Base-by-base conservation (phyloP, 176 grass and related monocot genomes). In the Lolium multiflorum region DNA sequence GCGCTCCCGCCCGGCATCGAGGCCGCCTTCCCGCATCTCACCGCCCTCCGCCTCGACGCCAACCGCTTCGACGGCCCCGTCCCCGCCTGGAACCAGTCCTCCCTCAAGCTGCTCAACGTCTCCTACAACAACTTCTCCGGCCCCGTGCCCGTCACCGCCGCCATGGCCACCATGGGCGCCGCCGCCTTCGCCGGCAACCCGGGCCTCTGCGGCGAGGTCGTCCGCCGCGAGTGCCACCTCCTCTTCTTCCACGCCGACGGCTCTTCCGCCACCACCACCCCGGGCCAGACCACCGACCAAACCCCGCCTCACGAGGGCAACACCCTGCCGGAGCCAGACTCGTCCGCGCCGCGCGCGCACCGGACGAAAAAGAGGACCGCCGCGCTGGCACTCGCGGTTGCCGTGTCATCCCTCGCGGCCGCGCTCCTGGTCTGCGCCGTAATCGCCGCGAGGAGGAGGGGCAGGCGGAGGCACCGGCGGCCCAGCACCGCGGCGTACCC, bases 41-140 rank as follows among this genome's bases (percentile, higher is more conserved):
- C 82, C 1, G 5, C 81, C 39, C 85, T 99, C 4, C 93, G 89
- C 39, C 89, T 99, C 75, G 94, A 97, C 41, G 48, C n/a, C 51
- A 99, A 99, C 92, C 87, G 67, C 52, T 96, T 99, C 87, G 84
- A 76, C 22, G 97, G 94, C 71, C 28, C 94, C 37, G 74, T 99
- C 21, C 97, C 97, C 7, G 24, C 94, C 0, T 93, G 95, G 84
- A 99, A 99, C 89, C 97, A 97, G 78, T 83, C 92, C 0, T 90
- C 90, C 8, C 88, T 99, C 43, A 93, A 87, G 83, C 60, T 79
- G 18, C 52, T 99, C 18, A 97, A 99, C 8, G 90, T 97, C 1
- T 99, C 94, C 18, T 80, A 66, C 83, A 99, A 99, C 83, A 88
- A 99, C 81, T 93, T 99, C 87, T 92, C 97, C 26, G 97, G 97